These are phyloP conservation scores for Hypericum androsaemum DNA, from an alignment of 345 rosid species.

Conservation along the genomic window DNA sequence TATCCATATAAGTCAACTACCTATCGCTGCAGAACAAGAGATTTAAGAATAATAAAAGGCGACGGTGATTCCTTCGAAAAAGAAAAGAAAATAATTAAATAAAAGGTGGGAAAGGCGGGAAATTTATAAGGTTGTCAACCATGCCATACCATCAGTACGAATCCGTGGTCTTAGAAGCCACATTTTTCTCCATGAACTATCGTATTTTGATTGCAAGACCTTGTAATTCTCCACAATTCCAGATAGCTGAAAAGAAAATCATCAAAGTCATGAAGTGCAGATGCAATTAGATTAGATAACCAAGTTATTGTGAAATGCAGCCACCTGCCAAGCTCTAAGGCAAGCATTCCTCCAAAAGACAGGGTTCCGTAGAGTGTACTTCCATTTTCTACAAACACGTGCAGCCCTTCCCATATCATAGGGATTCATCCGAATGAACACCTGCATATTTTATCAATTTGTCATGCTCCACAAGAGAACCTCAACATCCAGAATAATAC, in stretches of 20 bases:
- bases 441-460: conserved; percentile 33
- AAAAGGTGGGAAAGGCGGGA: conserved; percentile 4
- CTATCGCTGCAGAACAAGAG: too few relatives aligned
- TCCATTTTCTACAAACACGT: conserved; percentile 91
- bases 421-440: conserved; percentile 71
- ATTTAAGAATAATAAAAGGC: background rate
- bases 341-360: conserved; percentile 85
- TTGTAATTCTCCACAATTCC: conserved; percentile 80
- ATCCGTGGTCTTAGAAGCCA: conserved; percentile 89
- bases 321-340: conserved; percentile 91
- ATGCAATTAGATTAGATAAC: conserved; percentile 1
- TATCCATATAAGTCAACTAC: too few relatives aligned
- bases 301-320: background rate
- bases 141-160: conserved; percentile 73
- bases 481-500: background rate
- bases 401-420: conserved; percentile 82
- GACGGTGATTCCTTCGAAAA: background rate
- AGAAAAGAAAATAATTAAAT: background rate
- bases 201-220: conserved; percentile 64
- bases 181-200: conserved; percentile 98
- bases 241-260: conserved; percentile 30
- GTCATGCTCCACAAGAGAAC: background rate
- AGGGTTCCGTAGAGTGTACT: conserved; percentile 84
- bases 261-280: conserved; percentile 7
- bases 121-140: background rate